phyloP scores from a whole-genome alignment of 106 monocot genomes.

The Xerophyta viscosa region DNA sequence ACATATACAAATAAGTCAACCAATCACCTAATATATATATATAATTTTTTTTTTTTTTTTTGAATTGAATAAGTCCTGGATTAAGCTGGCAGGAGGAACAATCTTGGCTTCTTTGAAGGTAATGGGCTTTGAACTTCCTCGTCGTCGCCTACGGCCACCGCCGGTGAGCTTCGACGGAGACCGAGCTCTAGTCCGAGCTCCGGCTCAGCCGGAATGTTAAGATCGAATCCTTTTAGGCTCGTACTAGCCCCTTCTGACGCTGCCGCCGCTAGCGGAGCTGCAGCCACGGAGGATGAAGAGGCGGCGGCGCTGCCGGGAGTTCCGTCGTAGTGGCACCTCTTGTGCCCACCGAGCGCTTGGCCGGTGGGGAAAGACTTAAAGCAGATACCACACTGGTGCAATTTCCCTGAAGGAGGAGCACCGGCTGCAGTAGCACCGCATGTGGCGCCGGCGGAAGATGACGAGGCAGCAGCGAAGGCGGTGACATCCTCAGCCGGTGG shows the following conservation, averaged over 20 bases:
- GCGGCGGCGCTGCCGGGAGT: slow-evolving; percentile 15
- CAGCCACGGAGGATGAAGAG: too few species aligned
- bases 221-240: slow-evolving; percentile 30
- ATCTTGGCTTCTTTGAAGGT: slow-evolving; percentile 40
- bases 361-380: slow-evolving; percentile 33
- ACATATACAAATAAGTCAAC: too few species aligned
- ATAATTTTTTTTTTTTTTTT: background rate
- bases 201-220: slow-evolving; percentile 44
- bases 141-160: slow-evolving; percentile 23
- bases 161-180: slow-evolving; percentile 10
- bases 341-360: slow-evolving; percentile 68
- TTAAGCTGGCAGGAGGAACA: slow-evolving; percentile 30
- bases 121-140: slow-evolving; percentile 58
- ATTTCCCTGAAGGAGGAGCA: too few species aligned
- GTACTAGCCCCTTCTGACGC: slow-evolving; percentile 11
- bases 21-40: too few species aligned
- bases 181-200: slow-evolving; percentile 10
- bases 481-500: too few species aligned
- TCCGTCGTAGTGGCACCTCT: slow-evolving; percentile 62
- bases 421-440: too few species aligned
- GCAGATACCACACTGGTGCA: slow-evolving; percentile 47
- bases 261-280: background rate
- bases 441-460: too few species aligned
- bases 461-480: too few species aligned
- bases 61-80: background rate